Base-by-base conservation (phyloP, 2,329 filamentous ascomycete species). In the Pyrenophora teres region DNA sequence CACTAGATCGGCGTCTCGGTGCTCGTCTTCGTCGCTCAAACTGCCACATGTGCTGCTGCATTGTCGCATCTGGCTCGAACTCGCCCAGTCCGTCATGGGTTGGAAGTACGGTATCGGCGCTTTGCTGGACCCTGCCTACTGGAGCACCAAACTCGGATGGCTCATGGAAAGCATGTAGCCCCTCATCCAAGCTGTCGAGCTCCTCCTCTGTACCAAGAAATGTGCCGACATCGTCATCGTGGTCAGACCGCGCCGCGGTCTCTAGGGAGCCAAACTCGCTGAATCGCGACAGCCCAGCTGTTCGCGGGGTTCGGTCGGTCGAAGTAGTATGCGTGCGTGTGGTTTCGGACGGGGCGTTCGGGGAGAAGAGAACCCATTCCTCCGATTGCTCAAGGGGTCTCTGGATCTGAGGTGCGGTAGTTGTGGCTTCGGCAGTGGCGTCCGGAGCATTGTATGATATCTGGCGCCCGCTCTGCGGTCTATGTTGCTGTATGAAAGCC, bases 291-390 rank as follows among this genome's bases (percentile, higher is more conserved):
- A 85, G 83, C 32, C 87, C 89, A 23, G 86, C 80, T 37, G 85
- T 88, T 72, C 69, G 88, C 78, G 74, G 83, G 60, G 78, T 92
- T 70, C 74, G 86, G 77, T 77, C 83, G 67, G 74, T 89, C 72
- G 72, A 84, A 40, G 86, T 85, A 32, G 89, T 86, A 52, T 83
- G 86, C 38, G 87, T 90, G 45, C 87, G 81, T 56, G 88, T 86
- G 16, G 88, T 86, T 7, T 82, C 81, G 1, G 90, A 90, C n/a
- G 66, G 62, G 8, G 74, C 70, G n/a, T 68, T 65, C 0, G 78
- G 78, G 6, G 92, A 90, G 79, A 99, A 99, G 59, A 99, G 85
- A 47, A 97, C 88, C 94, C 94, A 99, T 83, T 96, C 93, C 74
- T 94, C 88, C 10, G 90, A 88, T 60, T 92, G 88, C 55, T 89